Conservation (phyloP, 2,329 filamentous ascomycete species). For the Alternaria angustiovoidea region DNA sequence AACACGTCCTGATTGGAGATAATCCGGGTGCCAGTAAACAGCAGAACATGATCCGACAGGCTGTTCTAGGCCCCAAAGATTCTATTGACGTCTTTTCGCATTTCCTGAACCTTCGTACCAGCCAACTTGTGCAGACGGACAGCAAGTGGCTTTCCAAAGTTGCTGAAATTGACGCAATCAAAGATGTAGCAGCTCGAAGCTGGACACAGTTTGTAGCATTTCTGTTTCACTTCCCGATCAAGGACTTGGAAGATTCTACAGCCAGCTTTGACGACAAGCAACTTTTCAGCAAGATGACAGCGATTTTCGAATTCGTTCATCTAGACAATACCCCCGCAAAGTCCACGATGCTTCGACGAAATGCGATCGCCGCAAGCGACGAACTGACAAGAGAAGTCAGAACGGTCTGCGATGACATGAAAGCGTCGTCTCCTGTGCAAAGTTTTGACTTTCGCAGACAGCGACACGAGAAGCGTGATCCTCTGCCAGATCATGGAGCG, state of each 20-base stretch:
- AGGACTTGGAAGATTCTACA: neutral
- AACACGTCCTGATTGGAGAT: neutral
- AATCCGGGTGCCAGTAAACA: neutral
- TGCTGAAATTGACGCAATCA: neutral
- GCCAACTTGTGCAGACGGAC: neutral
- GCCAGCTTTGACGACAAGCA: neutral
- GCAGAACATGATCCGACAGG: neutral
- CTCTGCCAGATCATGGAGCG: neutral
- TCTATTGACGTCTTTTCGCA: neutral
- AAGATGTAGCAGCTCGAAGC: neutral
- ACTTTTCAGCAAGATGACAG: neutral
- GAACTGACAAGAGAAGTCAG: neutral
- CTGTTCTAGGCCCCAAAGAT: neutral
- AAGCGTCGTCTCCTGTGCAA: neutral
- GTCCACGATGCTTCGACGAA: neutral
- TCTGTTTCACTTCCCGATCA: neutral
- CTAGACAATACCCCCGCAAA: neutral
- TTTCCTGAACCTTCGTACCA: neutral
- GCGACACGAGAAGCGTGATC: neutral
- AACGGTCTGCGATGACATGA: neutral
- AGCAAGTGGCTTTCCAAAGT: neutral
- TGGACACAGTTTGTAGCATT: neutral
- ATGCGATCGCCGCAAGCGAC: neutral
- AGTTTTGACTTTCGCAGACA: neutral
- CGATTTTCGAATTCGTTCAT: neutral